Evolutionary conservation across 2,329 filamentous ascomycete genomes (phyloP).

Genomic region (Dichotomopilus funicola): DNA sequence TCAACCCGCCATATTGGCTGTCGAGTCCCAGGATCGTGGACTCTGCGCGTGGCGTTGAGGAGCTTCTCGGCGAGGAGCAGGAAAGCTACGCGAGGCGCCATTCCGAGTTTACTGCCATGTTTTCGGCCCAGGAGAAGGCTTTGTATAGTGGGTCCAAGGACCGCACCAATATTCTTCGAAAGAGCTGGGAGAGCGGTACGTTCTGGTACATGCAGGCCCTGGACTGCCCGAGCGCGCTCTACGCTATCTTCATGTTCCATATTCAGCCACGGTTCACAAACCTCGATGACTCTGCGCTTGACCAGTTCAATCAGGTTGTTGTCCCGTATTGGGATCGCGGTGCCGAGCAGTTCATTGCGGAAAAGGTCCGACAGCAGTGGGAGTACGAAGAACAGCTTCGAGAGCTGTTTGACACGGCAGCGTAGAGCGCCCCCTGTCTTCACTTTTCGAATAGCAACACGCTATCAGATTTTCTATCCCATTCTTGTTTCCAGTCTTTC

Average conservation of each 20-base stretch:
- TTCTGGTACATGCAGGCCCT: slow-evolving; percentile 3
- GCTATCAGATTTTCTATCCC: too few species aligned
- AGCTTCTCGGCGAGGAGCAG: not conserved
- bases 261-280: not conserved
- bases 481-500: too few species aligned
- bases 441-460: too few species aligned
- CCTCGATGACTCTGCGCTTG: not conserved
- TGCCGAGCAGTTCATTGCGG: not conserved
- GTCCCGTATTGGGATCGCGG: not conserved
- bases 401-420: too few species aligned
- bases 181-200: not conserved
- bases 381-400: not conserved
- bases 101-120: not conserved
- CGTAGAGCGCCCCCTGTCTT: too few species aligned
- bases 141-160: not conserved
- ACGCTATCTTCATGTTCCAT: not conserved
- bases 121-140: not conserved
- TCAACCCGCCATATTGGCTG: not conserved
- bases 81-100: not conserved
- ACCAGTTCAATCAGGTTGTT: not conserved
- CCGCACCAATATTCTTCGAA: not conserved
- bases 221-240: not conserved
- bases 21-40: not conserved
- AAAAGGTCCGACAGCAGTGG: not conserved
- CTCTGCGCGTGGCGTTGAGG: not conserved